Conservation (phyloP, 2,329 filamentous ascomycete genomes). For the Aspergillus glaucus region DNA sequence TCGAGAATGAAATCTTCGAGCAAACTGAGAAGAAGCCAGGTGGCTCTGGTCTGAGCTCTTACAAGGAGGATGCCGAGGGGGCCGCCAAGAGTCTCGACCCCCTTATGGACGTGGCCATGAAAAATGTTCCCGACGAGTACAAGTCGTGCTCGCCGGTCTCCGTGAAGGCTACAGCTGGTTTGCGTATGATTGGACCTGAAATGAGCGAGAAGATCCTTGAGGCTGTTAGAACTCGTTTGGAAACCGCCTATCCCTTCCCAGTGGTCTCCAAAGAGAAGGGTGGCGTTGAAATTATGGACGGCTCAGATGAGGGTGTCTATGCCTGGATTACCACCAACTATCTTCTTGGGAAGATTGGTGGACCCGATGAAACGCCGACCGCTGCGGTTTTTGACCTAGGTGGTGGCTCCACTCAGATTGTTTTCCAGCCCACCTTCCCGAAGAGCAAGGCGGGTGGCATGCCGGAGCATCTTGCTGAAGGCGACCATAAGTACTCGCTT, state of each 20-base stretch:
- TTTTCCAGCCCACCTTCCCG: constrained; percentile 93
- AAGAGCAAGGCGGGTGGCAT: constrained; percentile 66
- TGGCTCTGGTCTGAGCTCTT: constrained; percentile 75
- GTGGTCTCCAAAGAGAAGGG: constrained; percentile 78
- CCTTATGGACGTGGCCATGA: constrained; percentile 78
- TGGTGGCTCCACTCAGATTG: constrained; percentile 95
- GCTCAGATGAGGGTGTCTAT: constrained; percentile 93
- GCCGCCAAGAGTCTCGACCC: constrained; percentile 85
- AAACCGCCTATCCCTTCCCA: constrained; percentile 88
- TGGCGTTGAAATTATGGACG: constrained; percentile 95
- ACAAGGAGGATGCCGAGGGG: constrained; percentile 74
- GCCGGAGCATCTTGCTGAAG: constrained; percentile 75
- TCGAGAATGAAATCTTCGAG: constrained; percentile 88
- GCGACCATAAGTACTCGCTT: constrained; percentile 93
- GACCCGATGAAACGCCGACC: constrained; percentile 80
- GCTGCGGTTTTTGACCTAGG: constrained; percentile 95
- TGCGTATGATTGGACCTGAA: constrained; percentile 77
- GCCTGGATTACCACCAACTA: constrained; percentile 99
- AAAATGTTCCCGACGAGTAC: constrained; percentile 77
- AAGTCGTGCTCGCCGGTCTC: constrained; percentile 89
- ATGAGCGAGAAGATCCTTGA: constrained; percentile 77
- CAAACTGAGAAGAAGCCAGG: constrained; percentile 84
- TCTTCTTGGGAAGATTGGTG: constrained; percentile 93
- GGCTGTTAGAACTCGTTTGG: constrained; percentile 75
- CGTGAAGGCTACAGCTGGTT: constrained; percentile 95